Conservation (phyloP, 768 basidiomycete genomes). For the Collybia nuda region DNA sequence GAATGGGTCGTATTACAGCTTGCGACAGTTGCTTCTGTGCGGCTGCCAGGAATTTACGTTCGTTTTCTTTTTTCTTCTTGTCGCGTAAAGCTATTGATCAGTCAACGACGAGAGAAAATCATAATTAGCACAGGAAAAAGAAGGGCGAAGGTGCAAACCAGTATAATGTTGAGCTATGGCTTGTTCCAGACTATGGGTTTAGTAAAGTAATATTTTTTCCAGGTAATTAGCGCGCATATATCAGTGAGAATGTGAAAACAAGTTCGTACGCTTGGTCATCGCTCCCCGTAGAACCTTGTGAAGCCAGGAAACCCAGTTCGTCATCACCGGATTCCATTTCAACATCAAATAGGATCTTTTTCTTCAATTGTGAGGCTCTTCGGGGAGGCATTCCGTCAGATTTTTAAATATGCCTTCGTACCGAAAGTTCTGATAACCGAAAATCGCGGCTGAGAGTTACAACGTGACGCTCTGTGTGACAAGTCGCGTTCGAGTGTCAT, state of each 20-base stretch:
- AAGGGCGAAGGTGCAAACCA: slow-evolving; percentile 4
- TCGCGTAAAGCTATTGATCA: slow-evolving; percentile 11
- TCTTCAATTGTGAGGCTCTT: not conserved
- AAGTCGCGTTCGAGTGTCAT: too few species aligned
- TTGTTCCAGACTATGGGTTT: slow-evolving; percentile 10
- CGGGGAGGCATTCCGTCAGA: slow-evolving; percentile 4
- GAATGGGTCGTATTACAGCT: slow-evolving; percentile 7
- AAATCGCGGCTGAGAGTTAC: too few species aligned
- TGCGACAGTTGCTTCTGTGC: slow-evolving; percentile 18
- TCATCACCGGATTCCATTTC: slow-evolving; percentile 9
- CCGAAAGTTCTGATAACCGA: too few species aligned
- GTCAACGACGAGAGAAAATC: not conserved
- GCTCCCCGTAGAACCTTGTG: slow-evolving; percentile 17
- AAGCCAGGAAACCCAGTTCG: slow-evolving; percentile 12
- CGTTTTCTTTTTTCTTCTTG: slow-evolving; percentile 18
- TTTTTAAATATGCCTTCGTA: too few species aligned
- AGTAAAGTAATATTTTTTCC: not conserved
- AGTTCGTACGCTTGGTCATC: slow-evolving; percentile 16
- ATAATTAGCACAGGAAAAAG: not conserved
- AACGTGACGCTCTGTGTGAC: too few species aligned
- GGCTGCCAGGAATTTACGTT: slow-evolving; percentile 15
- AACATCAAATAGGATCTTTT: slow-evolving; percentile 1
- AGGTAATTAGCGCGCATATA: too few species aligned
- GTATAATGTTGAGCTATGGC: slow-evolving; percentile 15
- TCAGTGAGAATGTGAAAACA: not conserved